A percentile compares a stretch with the other conserved stretches of the same genome.
These are phyloP conservation scores for Sarocladium strictum DNA, from an alignment of 2,329 filamentous ascomycete genomes.

Conservation along the genomic window DNA sequence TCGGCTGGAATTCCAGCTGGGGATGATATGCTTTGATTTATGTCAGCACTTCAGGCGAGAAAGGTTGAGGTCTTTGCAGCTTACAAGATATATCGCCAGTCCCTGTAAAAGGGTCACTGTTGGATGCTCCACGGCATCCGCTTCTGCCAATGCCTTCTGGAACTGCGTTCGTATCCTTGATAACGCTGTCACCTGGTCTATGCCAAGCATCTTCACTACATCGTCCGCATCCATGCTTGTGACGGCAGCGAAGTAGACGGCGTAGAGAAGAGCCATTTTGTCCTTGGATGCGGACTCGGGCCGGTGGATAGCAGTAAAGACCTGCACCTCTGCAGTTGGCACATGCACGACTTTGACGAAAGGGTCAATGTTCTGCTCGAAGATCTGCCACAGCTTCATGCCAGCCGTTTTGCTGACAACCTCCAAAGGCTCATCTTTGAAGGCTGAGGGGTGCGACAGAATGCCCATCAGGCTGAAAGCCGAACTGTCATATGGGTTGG, in stretches of 20 bases:
- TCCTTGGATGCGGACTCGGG: background rate
- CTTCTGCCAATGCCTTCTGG: constrained; percentile 53
- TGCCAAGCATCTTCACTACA: constrained; percentile 23
- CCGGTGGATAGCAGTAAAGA: constrained; percentile 24
- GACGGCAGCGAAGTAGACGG: constrained; percentile 51
- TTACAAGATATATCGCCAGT: constrained; percentile 53
- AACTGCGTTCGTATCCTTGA: background rate
- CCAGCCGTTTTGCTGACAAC: background rate
- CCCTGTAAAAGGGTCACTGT: constrained; percentile 57
- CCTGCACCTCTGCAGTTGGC: constrained; percentile 55
- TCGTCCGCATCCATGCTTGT: constrained; percentile 53
- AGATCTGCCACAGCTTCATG: constrained; percentile 6
- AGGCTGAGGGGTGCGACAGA: constrained; percentile 3
- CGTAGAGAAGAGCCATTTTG: constrained; percentile 41
- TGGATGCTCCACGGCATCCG: constrained; percentile 53
- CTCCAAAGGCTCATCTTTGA: background rate
- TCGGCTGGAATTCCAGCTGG: constrained; percentile 6
- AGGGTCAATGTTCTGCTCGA: constrained; percentile 60
- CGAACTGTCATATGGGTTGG: background rate
- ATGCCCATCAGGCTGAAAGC: constrained; percentile 4
- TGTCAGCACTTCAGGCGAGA: background rate
- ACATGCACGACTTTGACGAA: constrained; percentile 66
- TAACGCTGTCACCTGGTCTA: background rate
- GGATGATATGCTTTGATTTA: constrained; percentile 11
- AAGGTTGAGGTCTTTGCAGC: constrained; percentile 20